Conservation (phyloP, 1,284 basidiomycete genomes). For the Ceratobasidium sp. region DNA sequence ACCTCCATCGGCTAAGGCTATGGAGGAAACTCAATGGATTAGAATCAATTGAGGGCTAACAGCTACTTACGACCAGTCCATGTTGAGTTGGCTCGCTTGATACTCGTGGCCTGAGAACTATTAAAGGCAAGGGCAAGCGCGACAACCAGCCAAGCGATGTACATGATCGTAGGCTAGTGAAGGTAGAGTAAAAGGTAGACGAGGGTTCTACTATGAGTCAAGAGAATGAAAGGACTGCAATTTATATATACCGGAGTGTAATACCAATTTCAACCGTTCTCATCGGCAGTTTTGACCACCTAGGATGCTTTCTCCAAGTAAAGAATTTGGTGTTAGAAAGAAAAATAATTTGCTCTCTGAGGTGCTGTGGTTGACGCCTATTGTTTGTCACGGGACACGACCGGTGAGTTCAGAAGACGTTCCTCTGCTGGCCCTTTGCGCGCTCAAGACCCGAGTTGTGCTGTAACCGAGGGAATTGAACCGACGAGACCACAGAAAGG, state of each 20-base stretch:
- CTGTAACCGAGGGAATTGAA: too few relatives aligned
- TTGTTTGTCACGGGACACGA: too few relatives aligned
- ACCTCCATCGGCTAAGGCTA: slow-evolving; percentile 31
- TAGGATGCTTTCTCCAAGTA: background rate
- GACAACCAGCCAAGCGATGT: background rate
- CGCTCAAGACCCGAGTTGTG: too few relatives aligned
- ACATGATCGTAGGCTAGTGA: slow-evolving; percentile 1
- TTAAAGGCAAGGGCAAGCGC: slow-evolving; percentile 9
- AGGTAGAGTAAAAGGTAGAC: background rate
- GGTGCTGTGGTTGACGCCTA: too few relatives aligned
- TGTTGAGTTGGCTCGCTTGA: slow-evolving; percentile 7
- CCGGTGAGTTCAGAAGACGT: too few relatives aligned
- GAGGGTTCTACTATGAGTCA: background rate
- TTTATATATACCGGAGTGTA: background rate
- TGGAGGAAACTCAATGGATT: background rate
- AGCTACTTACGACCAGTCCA: slow-evolving; percentile 36
- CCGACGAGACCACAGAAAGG: too few relatives aligned
- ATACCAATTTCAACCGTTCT: too few relatives aligned
- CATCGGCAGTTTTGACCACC: background rate
- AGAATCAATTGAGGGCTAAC: background rate
- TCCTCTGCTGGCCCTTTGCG: too few relatives aligned
- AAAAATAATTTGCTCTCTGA: too few relatives aligned
- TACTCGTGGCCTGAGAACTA: slow-evolving; percentile 8
- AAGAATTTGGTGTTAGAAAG: too few relatives aligned
- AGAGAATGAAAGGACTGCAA: background rate